phyloP scores from a whole-genome alignment of 2,329 filamentous ascomycete genomes.

The Malbranchea zuffiana region DNA sequence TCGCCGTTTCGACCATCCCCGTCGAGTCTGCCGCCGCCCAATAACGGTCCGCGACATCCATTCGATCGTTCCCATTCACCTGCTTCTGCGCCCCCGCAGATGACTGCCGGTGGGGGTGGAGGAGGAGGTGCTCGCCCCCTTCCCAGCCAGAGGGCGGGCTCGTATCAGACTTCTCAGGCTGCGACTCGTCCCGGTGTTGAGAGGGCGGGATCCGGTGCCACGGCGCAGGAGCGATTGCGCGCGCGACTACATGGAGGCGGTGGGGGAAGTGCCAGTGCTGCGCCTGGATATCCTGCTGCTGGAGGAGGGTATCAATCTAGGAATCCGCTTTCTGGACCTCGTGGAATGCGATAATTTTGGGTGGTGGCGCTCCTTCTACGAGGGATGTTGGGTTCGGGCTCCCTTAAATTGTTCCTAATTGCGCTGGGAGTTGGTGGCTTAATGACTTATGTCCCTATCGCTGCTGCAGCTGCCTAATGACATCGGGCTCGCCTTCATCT shows the following conservation, averaged over 20 bases:
- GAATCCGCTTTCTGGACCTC: constrained; percentile 4
- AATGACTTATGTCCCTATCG: too few species aligned
- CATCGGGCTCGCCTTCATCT: too few species aligned
- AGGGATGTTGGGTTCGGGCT: too few species aligned
- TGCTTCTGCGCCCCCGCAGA: constrained; percentile 13
- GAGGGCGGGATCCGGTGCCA: constrained; percentile 37
- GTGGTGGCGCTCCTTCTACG: too few species aligned
- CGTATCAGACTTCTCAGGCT: constrained; percentile 52
- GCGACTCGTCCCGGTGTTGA: constrained; percentile 32
- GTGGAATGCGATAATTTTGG: too few species aligned
- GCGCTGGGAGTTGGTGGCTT: too few species aligned
- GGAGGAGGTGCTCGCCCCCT: constrained; percentile 45
- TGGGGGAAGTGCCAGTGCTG: constrained; percentile 26
- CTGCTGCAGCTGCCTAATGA: too few species aligned
- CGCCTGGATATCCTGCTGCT: constrained; percentile 16
- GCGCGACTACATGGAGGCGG: constrained; percentile 67
- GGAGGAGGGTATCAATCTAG: constrained; percentile 8
- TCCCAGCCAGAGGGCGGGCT: constrained; percentile 62
- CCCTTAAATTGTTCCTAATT: too few species aligned
- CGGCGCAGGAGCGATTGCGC: constrained; percentile 72
- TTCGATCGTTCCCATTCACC: constrained; percentile 18
- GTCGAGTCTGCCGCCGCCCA: constrained; percentile 11
- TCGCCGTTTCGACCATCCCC: constrained; percentile 13
- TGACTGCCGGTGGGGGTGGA: neutral
- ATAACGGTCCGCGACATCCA: constrained; percentile 5